phyloP scores from a whole-genome alignment of 2,329 filamentous ascomycete genomes.

The Proliferodiscus dingleyae region DNA sequence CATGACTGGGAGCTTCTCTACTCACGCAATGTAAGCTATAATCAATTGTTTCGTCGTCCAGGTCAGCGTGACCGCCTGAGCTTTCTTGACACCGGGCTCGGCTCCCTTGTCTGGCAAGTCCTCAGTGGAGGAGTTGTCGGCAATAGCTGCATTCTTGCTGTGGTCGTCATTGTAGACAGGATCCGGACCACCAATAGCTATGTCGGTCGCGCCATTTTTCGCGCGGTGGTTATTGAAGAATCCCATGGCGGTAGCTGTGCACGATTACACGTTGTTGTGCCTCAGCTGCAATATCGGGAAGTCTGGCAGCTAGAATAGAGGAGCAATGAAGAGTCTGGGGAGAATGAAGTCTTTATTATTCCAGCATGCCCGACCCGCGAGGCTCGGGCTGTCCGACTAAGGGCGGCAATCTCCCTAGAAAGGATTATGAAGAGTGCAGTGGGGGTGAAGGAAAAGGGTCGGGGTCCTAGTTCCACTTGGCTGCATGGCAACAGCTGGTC shows the following conservation, averaged over 20 bases:
- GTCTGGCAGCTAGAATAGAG: too few relatives aligned
- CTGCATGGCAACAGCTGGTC: not conserved
- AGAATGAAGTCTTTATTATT: not conserved
- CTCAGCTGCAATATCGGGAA: too few relatives aligned
- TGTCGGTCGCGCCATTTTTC: not conserved
- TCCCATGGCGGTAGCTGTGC: too few relatives aligned
- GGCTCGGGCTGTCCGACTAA: not conserved
- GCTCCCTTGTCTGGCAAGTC: not conserved
- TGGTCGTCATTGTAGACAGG: not conserved
- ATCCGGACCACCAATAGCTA: not conserved
- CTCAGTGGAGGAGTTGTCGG: not conserved
- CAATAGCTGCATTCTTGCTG: too few relatives aligned
- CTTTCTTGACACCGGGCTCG: conserved; percentile 3
- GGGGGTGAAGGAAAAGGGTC: not conserved
- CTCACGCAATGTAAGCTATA: not conserved
- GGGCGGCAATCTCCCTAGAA: not conserved
- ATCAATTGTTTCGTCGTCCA: conserved; percentile 1
- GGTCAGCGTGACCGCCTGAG: conserved; percentile 2
- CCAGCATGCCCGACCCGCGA: not conserved
- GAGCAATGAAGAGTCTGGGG: too few relatives aligned
- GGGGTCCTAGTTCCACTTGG: conserved; percentile 1
- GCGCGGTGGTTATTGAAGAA: not conserved
- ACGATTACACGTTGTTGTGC: too few relatives aligned
- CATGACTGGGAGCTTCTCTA: not conserved
- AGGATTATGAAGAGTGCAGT: not conserved